Conservation (phyloP, 2,329 filamentous ascomycete genomes). For the Knufia petricola region DNA sequence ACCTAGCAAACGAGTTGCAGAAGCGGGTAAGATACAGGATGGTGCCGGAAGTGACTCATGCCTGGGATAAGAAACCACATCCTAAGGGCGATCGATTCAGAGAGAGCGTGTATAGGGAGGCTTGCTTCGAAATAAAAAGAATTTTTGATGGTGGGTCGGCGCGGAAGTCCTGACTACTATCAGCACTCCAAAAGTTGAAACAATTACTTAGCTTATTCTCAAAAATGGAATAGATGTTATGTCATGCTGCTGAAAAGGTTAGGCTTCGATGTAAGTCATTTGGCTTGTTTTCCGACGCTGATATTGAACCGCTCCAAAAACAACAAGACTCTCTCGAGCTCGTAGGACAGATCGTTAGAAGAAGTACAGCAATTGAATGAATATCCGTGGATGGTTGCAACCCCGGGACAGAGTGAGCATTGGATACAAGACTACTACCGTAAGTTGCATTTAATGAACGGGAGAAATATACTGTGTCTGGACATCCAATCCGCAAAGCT, state of each 20-base stretch:
- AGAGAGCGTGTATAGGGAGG: slow-evolving; percentile 3
- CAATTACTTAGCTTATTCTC: slow-evolving; percentile 2
- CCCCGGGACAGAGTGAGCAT: slow-evolving; percentile 3
- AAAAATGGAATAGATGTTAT: slow-evolving; percentile 4
- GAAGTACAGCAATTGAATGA: slow-evolving; percentile 2
- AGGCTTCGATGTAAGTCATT: slow-evolving; percentile 2
- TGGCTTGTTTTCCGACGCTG: slow-evolving; percentile 1
- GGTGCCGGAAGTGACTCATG: slow-evolving; percentile 1
- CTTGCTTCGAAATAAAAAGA: slow-evolving; percentile 4
- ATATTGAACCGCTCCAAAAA: slow-evolving; percentile 1
- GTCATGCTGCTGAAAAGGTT: slow-evolving; percentile 1
- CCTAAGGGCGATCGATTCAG: neutral
- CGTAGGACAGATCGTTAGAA: slow-evolving; percentile 1
- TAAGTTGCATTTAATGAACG: slow-evolving; percentile 3
- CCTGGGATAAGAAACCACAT: slow-evolving; percentile 3
- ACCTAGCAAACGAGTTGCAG: slow-evolving; percentile 3
- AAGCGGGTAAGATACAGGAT: slow-evolving; percentile 3
- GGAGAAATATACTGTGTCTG: slow-evolving; percentile 3
- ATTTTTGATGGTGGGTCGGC: slow-evolving; percentile 1
- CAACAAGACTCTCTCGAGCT: slow-evolving; percentile 1
- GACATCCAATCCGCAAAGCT: slow-evolving; percentile 1
- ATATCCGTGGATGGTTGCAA: slow-evolving; percentile 2
- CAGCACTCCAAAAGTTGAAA: neutral
- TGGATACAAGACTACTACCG: slow-evolving; percentile 1
- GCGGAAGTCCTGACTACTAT: slow-evolving; percentile 2